A percentile compares a stretch with the other conserved stretches of the same genome.
Conservation (phyloP, 352 stramenopile genomes). For the Globisporangium camurandrum region DNA sequence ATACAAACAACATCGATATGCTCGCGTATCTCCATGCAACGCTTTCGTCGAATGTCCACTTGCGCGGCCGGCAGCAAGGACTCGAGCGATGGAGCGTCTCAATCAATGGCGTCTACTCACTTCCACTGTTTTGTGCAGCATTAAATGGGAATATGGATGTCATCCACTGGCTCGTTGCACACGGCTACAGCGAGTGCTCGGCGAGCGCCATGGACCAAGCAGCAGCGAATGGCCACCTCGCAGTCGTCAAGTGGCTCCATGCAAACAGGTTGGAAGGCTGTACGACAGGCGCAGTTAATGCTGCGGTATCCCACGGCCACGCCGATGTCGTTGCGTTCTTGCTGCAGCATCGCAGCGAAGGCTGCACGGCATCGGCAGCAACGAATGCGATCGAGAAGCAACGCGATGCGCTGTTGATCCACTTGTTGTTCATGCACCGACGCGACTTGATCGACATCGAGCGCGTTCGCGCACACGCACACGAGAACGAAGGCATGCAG, state of each 20-base stretch:
- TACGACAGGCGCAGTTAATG: neutral
- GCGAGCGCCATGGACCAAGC: too few relatives aligned
- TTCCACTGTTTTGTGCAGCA: too few relatives aligned
- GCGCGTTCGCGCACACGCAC: neutral
- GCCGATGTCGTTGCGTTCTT: neutral
- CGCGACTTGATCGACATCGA: neutral
- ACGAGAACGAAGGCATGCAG: neutral
- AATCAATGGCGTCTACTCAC: too few relatives aligned
- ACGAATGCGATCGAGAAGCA: neutral
- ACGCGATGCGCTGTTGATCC: neutral
- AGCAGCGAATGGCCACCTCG: too few relatives aligned
- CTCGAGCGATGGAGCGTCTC: too few relatives aligned
- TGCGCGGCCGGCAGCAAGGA: too few relatives aligned
- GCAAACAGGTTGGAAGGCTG: conserved; percentile 10
- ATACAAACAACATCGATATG: too few relatives aligned
- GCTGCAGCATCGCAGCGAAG: neutral
- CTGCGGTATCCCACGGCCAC: neutral
- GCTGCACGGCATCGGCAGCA: neutral
- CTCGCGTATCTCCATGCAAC: too few relatives aligned
- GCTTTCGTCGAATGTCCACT: too few relatives aligned
- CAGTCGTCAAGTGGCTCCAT: conserved; percentile 14
- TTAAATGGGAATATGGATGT: too few relatives aligned
- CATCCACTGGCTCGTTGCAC: too few relatives aligned
- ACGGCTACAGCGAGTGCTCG: too few relatives aligned
- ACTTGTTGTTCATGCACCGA: neutral